Percentiles rank a stretch among this genome's conserved stretches.
Conservation (phyloP, 306 rosid species). For the Vigna radiata region DNA sequence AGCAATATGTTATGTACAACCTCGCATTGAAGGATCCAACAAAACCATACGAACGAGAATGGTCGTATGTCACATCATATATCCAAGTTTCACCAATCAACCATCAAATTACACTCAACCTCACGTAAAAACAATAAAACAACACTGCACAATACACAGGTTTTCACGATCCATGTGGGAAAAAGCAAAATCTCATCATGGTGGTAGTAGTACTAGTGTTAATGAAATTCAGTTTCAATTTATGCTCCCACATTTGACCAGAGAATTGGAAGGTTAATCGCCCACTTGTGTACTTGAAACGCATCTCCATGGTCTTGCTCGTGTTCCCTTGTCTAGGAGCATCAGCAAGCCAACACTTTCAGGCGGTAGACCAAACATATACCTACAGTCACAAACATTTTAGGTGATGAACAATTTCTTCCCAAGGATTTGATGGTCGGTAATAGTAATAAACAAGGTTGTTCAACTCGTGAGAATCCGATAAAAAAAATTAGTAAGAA, state of each 20-base stretch:
- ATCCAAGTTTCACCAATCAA: conserved; percentile 56
- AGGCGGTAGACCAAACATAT: conserved; percentile 66
- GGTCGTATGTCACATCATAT: conserved; percentile 46
- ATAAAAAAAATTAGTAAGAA: too few species aligned
- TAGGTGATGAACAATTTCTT: conserved; percentile 25
- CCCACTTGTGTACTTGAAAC: conserved; percentile 76
- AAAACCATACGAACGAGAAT: conserved; percentile 41
- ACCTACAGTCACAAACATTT: conserved; percentile 63
- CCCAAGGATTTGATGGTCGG: not conserved
- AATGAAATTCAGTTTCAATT: conserved; percentile 42
- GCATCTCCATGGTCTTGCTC: conserved; percentile 74
- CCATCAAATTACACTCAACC: conserved; percentile 59
- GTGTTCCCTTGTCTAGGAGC: conserved; percentile 75
- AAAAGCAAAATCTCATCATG: conserved; percentile 28
- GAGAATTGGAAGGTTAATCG: conserved; percentile 42
- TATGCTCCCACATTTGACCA: conserved; percentile 43
- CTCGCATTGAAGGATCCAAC: conserved; percentile 50
- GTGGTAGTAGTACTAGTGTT: conserved; percentile 40
- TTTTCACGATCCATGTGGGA: conserved; percentile 47
- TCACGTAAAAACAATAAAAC: conserved; percentile 53
- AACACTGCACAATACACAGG: conserved; percentile 61
- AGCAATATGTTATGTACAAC: conserved; percentile 60
- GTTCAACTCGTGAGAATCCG: too few species aligned
- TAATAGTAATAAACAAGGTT: too few species aligned
- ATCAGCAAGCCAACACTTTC: conserved; percentile 71